Evolutionary conservation across 371 early-diverging fungal genomes (phyloP).

Genomic region (Coemansia sp.): DNA sequence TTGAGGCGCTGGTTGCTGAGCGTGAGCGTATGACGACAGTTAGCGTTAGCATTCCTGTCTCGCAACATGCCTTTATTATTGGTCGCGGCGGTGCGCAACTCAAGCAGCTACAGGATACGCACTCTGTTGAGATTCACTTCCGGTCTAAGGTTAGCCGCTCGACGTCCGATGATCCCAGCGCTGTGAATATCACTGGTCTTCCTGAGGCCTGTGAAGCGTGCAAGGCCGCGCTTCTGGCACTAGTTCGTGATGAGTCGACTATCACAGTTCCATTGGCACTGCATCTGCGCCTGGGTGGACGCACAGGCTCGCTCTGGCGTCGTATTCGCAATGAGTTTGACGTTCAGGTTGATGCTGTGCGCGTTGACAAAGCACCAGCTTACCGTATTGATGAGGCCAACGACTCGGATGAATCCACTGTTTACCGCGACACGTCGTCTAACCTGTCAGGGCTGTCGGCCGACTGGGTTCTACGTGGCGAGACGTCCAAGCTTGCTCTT

Average conservation of each 20-base stretch:
- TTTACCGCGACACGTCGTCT: slow-evolving; percentile 54
- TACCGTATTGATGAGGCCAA: slow-evolving; percentile 14
- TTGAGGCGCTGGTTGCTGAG: slow-evolving; percentile 58
- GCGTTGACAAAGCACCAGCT: slow-evolving; percentile 31
- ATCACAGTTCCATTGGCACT: slow-evolving; percentile 54
- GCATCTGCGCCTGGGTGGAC: slow-evolving; percentile 57
- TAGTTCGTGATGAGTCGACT: slow-evolving; percentile 43
- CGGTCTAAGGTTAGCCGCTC: slow-evolving; percentile 35
- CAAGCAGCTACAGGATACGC: slow-evolving; percentile 57
- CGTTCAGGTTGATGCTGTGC: slow-evolving; percentile 54
- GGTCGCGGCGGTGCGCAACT: slow-evolving; percentile 65
- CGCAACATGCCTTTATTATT: slow-evolving; percentile 63
- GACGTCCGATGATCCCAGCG: slow-evolving; percentile 29
- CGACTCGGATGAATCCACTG: slow-evolving; percentile 12
- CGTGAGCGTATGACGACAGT: slow-evolving; percentile 54
- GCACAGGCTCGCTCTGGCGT: slow-evolving; percentile 54
- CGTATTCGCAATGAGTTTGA: slow-evolving; percentile 56
- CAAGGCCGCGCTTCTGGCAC: slow-evolving; percentile 49
- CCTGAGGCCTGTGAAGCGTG: slow-evolving; percentile 64
- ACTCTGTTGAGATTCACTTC: slow-evolving; percentile 64
- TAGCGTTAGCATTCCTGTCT: slow-evolving; percentile 56
- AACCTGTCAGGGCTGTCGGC: slow-evolving; percentile 49
- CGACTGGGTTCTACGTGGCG: slow-evolving; percentile 49
- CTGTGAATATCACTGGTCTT: slow-evolving; percentile 60
- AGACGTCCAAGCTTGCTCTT: slow-evolving; percentile 50